These are phyloP conservation scores for Phanerochaete sordida DNA, from an alignment of 768 basidiomycete genomes.

Conservation along the genomic window DNA sequence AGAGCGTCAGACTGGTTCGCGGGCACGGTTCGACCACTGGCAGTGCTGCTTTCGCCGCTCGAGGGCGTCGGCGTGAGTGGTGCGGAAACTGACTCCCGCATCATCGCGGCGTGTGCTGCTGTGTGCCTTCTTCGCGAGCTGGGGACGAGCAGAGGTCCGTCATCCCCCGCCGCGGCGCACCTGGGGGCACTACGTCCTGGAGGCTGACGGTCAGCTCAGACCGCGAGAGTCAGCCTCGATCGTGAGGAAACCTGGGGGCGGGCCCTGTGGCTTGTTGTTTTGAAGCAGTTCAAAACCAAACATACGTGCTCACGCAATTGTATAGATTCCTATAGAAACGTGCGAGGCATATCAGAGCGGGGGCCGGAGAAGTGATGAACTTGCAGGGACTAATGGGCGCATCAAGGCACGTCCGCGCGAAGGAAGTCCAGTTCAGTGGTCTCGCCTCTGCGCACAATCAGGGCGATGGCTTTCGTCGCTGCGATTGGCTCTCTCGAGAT, in stretches of 20 bases:
- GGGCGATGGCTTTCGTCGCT: neutral
- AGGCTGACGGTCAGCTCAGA: neutral
- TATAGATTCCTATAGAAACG: neutral
- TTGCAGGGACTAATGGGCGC: neutral
- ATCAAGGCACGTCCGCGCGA: neutral
- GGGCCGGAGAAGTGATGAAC: neutral
- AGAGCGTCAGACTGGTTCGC: neutral
- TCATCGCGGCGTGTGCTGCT: neutral
- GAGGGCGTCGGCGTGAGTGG: neutral
- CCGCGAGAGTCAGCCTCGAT: neutral
- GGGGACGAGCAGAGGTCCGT: neutral
- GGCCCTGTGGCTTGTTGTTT: neutral
- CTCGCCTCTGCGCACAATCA: neutral
- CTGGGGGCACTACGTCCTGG: neutral
- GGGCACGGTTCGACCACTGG: neutral
- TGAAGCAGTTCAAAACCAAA: too few species aligned
- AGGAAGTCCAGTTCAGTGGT: neutral
- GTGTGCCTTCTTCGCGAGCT: neutral
- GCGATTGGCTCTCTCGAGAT: constrained; percentile 2
- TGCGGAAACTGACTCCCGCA: neutral
- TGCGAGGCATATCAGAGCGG: neutral
- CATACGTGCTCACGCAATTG: too few species aligned
- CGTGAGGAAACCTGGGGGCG: neutral
- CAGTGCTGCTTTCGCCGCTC: neutral
- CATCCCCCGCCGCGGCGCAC: neutral